Base-by-base conservation (phyloP, 257 asterid genomes). In the Sherardia arvensis region DNA sequence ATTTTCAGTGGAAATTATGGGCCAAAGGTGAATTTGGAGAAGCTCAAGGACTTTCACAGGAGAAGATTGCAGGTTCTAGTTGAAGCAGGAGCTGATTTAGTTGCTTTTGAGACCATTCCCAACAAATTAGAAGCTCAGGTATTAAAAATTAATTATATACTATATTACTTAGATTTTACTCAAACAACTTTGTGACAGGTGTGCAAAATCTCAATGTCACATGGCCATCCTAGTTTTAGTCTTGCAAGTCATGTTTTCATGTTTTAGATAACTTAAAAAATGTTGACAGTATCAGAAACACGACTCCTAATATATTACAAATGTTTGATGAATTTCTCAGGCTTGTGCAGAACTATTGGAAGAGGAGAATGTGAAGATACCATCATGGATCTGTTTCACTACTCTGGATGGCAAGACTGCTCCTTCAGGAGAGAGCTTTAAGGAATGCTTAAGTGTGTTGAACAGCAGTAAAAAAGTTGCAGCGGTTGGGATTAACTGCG, bases 101-200 rank as follows among this genome's bases (percentile, higher is more conserved):
- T 87, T 38, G 95, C 95, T 10, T 90, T 90, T 38, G 97, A 90
- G 78, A 90, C 97, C 69, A 85, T 90, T 74, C 94, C 97, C 1
- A 90, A 90, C 79, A 87, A 87, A 69, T 79, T 90, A 32, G 97
- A 90, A 78, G 94, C 95, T 73, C 89, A 83, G 91, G 97, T 86
- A 59, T 26, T 7, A 10, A 10, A 36, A 36, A 38, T 1, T 11
- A 7, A 21, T 53, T 12, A 14, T 22, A 7, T 51, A 18, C 55
- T 48, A 18, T 18, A 11, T 47, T 4, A 3, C 53, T 47, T 47
- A 22, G 23, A 47, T 47, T 15, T 4, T 47, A n/a, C 4, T 47
- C 22, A 47, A 47, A 17, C 9, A 15, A 15, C 48, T 23, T 62
- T 38, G 10, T n/a, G 26, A 28, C 36, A 66, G 6, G 30, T 23